These are phyloP conservation scores for Lichtheimia ornata DNA, from an alignment of 371 early-diverging fungal genomes.

Conservation along the genomic window DNA sequence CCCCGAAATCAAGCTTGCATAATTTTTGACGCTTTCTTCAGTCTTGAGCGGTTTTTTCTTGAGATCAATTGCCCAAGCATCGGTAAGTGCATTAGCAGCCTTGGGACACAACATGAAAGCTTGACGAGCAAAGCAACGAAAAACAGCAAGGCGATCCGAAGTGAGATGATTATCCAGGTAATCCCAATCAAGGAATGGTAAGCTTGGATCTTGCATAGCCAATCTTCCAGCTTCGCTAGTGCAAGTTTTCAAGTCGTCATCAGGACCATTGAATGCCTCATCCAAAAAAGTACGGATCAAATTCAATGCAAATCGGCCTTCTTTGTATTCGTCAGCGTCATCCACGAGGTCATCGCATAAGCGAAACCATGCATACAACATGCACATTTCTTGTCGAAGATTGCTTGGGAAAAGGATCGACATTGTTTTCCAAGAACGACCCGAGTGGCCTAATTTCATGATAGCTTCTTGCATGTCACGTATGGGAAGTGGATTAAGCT, in stretches of 20 bases:
- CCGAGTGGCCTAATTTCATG: slow-evolving; percentile 30
- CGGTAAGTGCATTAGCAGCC: slow-evolving; percentile 44
- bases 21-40: slow-evolving; percentile 44
- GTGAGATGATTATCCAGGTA: slow-evolving; percentile 13
- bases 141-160: slow-evolving; percentile 25
- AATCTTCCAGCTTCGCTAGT: not conserved
- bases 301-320: slow-evolving; percentile 5
- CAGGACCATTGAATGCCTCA: not conserved
- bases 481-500: slow-evolving; percentile 29
- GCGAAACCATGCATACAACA: slow-evolving; percentile 60
- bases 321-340: slow-evolving; percentile 15
- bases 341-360: slow-evolving; percentile 61
- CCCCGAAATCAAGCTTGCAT: slow-evolving; percentile 51
- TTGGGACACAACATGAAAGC: slow-evolving; percentile 43
- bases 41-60: slow-evolving; percentile 29
- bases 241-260: not conserved
- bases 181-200: slow-evolving; percentile 27
- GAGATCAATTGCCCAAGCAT: slow-evolving; percentile 55
- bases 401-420: slow-evolving; percentile 50
- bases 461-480: slow-evolving; percentile 33
- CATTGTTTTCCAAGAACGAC: slow-evolving; percentile 54
- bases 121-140: slow-evolving; percentile 39
- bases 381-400: slow-evolving; percentile 49
- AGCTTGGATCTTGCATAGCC: slow-evolving; percentile 11
- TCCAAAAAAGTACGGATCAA: slow-evolving; percentile 32